Evolutionary conservation across 78 protist genomes (phyloP), one percentile per base, ranked within the genome.

Genomic region (Tieghemostelium lacteum): DNA sequence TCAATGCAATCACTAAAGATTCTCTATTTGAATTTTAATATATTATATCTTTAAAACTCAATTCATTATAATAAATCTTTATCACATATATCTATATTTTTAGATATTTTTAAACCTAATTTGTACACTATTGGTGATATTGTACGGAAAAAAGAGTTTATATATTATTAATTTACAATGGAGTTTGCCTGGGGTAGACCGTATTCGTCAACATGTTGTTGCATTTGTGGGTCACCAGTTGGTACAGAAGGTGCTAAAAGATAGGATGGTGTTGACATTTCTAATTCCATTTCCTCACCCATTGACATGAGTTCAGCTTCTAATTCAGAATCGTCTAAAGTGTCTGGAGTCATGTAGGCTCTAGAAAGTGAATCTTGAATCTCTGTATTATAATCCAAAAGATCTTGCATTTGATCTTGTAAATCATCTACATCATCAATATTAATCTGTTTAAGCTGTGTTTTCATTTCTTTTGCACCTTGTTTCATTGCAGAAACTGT

Each of bases 341-440:
- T 85, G 1, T 95, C 95, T 8, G 93, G 93, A 24, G 93, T 42
- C 33, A 52, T 67, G n/a, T 95, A 95, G 16, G 94, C 80, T 45
- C 97, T 72, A 29, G 94, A 37, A n/a, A 96, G 40, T 12, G 91
- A 65, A 37, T 96, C 96, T 34, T 93, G 93, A 31, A 96, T 73
- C 29, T 96, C 97, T 50, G 70, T 80, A 34, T 86, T 85, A 57
- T 80, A 86, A 45, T 92, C 95, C 14, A 93, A 24, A 39, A 96
- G 17, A 52, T 96, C 96, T 85, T 87, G 94, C 92, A 96, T 52
- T 17, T 96, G 96, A 57, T 96, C 96, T 61, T 93, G 97, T 36
- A 96, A 33, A 67, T 85, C 87, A 31, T 94, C 96, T 8, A 94
- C 83, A 50, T 94, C 87, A 52, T 75, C 83, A 31, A 95, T 64